Percentiles rank a stretch among this genome's conserved stretches.
Evolutionary conservation across 345 rosid genomes (phyloP).

Genomic region (Sonneratia caseolaris): DNA sequence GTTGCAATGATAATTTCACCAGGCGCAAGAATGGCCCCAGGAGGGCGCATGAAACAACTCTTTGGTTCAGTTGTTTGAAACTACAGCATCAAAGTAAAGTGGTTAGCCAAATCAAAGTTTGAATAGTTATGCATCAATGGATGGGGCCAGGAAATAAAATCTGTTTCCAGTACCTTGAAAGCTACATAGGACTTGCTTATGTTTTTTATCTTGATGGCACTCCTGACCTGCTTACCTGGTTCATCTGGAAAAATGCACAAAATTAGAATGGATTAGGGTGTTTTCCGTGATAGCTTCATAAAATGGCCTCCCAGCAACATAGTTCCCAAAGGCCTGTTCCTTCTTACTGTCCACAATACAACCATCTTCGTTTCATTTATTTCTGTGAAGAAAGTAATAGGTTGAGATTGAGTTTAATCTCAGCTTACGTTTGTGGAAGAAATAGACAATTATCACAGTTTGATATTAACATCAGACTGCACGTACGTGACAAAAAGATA

Average conservation of each 20-base stretch:
- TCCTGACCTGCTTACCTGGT: conserved; percentile 96
- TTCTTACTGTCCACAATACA: background rate
- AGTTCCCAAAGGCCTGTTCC: background rate
- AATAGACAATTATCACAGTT: background rate
- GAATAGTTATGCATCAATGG: background rate
- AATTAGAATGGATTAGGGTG: background rate
- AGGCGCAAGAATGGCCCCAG: conserved; percentile 89
- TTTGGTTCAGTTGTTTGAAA: conserved; percentile 98
- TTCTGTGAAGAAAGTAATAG: background rate
- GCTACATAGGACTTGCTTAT: conserved; percentile 87
- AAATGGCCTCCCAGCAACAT: background rate
- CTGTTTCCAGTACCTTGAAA: conserved; percentile 51
- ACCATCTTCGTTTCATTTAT: background rate
- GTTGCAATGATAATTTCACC: conserved; percentile 84
- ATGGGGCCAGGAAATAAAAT: background rate
- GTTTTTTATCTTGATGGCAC: conserved; percentile 89
- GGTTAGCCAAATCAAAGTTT: background rate
- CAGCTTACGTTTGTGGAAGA: background rate
- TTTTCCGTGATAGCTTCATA: background rate
- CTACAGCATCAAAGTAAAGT: conserved; percentile 24
- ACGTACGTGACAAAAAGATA: too few species aligned
- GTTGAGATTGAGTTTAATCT: background rate
- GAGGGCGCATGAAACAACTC: conserved; percentile 99
- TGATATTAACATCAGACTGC: too few species aligned
- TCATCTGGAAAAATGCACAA: conserved; percentile 50